Evolutionary conservation across 768 basidiomycete genomes (phyloP).

Genomic region (Collybiopsis confluens): DNA sequence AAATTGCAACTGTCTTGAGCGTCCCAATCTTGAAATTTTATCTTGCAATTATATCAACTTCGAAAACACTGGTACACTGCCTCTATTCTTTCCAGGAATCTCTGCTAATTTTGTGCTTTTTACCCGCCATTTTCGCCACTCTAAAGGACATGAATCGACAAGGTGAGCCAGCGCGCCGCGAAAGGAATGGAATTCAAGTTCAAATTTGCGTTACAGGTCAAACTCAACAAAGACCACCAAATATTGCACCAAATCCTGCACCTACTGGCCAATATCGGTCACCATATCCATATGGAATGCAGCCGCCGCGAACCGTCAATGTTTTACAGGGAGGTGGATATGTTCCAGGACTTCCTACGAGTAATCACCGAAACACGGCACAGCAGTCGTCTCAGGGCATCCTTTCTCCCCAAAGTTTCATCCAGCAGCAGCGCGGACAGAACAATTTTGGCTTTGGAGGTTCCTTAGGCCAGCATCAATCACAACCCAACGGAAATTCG

Average conservation of each 20-base stretch:
- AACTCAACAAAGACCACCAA: conserved; percentile 79
- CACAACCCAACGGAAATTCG: conserved; percentile 50
- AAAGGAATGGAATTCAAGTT: conserved; percentile 9
- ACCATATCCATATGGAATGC: conserved; percentile 50
- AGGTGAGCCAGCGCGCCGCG: conserved; percentile 32
- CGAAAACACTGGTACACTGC: background rate
- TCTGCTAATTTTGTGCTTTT: conserved; percentile 13
- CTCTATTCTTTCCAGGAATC: conserved; percentile 23
- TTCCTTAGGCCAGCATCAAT: conserved; percentile 25
- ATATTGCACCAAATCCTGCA: conserved; percentile 59
- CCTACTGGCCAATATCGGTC: conserved; percentile 63
- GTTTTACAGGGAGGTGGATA: conserved; percentile 45
- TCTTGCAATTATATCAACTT: background rate
- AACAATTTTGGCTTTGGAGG: conserved; percentile 60
- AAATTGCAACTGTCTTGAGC: no score
- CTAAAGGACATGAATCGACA: conserved; percentile 56
- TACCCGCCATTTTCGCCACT: background rate
- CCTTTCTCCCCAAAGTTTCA: conserved; percentile 54
- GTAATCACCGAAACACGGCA: conserved; percentile 54
- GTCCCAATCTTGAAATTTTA: no score
- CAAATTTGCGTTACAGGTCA: conserved; percentile 47
- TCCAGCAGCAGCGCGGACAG: conserved; percentile 62
- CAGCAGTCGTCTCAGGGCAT: conserved; percentile 41
- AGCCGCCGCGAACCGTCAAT: conserved; percentile 51
- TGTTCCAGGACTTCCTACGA: conserved; percentile 54